These are phyloP conservation scores for Elongisporangium undulatum DNA, from an alignment of 352 stramenopile genomes.

Conservation along the genomic window DNA sequence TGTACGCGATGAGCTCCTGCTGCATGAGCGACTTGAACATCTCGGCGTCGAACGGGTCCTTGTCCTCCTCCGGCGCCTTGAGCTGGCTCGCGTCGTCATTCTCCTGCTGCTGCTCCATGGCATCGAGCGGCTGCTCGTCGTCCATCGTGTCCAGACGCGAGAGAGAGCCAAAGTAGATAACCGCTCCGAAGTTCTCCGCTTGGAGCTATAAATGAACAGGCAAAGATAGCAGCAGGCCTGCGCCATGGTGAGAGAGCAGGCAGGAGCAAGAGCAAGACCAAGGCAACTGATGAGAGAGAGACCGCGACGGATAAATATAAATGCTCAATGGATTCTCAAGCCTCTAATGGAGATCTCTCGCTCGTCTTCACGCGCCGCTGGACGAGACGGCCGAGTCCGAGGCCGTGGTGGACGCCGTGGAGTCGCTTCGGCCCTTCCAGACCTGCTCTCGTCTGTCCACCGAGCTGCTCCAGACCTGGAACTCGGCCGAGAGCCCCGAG, in stretches of 20 bases:
- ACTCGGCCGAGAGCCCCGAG: constrained; percentile 52
- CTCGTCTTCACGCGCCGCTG: background rate
- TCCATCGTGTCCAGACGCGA: constrained; percentile 10
- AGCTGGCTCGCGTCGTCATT: constrained; percentile 3
- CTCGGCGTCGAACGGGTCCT: constrained; percentile 32
- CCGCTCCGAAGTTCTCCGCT: background rate
- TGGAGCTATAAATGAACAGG: background rate
- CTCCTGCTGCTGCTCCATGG: constrained; percentile 13
- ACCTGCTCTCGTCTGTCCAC: background rate
- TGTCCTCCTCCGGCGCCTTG: constrained; percentile 11
- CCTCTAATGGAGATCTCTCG: background rate
- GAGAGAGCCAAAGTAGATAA: background rate
- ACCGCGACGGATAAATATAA: background rate
- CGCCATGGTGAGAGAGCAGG: background rate
- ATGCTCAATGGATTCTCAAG: background rate
- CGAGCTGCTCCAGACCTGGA: constrained; percentile 22
- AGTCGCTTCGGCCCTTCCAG: background rate
- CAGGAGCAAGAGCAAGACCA: background rate
- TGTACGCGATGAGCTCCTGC: constrained; percentile 67
- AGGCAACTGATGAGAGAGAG: no score
- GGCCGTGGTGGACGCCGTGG: background rate
- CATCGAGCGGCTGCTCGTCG: constrained; percentile 10
- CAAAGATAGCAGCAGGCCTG: background rate
- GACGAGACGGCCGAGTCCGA: background rate
- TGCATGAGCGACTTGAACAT: constrained; percentile 57